Percentiles rank a stretch among this genome's conserved stretches.
Conservation (phyloP, 495 filamentous ascomycete species). For the Aspergillus heteromorphus region DNA sequence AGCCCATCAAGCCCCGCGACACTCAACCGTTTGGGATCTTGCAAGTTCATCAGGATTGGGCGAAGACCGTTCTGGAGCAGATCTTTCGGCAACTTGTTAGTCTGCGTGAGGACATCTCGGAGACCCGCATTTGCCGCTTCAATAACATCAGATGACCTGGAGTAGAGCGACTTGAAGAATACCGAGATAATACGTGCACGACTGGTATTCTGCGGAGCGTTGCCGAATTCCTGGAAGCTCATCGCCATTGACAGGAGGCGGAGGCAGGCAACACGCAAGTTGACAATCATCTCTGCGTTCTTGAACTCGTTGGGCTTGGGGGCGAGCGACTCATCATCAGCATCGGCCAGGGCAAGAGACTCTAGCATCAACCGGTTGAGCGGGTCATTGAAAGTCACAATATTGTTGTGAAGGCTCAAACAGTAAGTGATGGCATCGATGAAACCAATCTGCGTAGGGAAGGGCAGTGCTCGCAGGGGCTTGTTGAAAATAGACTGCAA, state of each 20-base stretch:
- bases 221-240: slow-evolving; percentile 81
- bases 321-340: slow-evolving; percentile 81
- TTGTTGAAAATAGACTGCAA: slow-evolving; percentile 89
- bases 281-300: slow-evolving; percentile 84
- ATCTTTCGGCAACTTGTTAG: slow-evolving; percentile 91
- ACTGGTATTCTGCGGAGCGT: slow-evolving; percentile 62
- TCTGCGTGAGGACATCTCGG: slow-evolving; percentile 75
- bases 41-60: slow-evolving; percentile 90
- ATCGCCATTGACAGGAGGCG: slow-evolving; percentile 88
- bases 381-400: slow-evolving; percentile 84
- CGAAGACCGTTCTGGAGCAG: slow-evolving; percentile 89
- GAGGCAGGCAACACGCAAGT: slow-evolving; percentile 89
- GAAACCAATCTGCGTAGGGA: slow-evolving; percentile 90
- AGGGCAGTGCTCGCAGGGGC: slow-evolving; percentile 85
- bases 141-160: slow-evolving; percentile 82
- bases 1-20: slow-evolving; percentile 88
- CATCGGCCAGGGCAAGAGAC: slow-evolving; percentile 85
- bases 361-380: slow-evolving; percentile 88
- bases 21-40: slow-evolving; percentile 85
- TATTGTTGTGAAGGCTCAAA: slow-evolving; percentile 75
- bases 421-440: slow-evolving; percentile 96
- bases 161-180: slow-evolving; percentile 97
- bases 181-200: slow-evolving; percentile 82
- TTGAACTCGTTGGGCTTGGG: slow-evolving; percentile 83
- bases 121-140: slow-evolving; percentile 89